phyloP scores from a whole-genome alignment of 306 rosid genomes.

The Glycine tomentella region DNA sequence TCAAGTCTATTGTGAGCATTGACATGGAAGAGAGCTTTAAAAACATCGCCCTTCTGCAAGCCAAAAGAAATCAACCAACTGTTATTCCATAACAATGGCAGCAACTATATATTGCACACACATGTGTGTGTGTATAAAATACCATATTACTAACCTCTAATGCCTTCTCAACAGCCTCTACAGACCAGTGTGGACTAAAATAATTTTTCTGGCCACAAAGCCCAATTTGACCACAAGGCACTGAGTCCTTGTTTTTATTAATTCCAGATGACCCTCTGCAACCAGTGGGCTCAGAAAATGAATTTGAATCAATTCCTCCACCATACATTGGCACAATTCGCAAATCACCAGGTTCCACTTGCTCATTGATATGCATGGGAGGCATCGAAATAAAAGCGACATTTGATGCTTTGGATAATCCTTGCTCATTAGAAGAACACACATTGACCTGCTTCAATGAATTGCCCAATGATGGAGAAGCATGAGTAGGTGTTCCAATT shows the following conservation, averaged over 20 bases:
- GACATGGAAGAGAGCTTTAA: slow-evolving; percentile 78
- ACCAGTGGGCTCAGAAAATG: slow-evolving; percentile 36
- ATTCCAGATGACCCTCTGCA: slow-evolving; percentile 11
- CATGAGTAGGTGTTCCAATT: slow-evolving; percentile 41
- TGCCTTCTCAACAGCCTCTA: slow-evolving; percentile 68
- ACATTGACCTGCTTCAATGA: slow-evolving; percentile 53
- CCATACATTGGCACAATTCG: slow-evolving; percentile 41
- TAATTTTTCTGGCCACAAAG: slow-evolving; percentile 43
- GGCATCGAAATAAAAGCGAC: slow-evolving; percentile 60
- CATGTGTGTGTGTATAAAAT: slow-evolving; percentile 1
- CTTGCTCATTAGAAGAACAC: slow-evolving; percentile 45
- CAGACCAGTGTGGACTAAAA: slow-evolving; percentile 78
- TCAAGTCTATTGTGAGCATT: slow-evolving; percentile 85
- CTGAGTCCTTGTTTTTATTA: slow-evolving; percentile 40
- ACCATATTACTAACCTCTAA: slow-evolving; percentile 63
- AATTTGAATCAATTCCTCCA: slow-evolving; percentile 45
- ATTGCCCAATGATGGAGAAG: slow-evolving; percentile 38
- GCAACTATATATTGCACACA: not conserved
- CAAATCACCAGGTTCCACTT: slow-evolving; percentile 38
- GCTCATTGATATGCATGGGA: slow-evolving; percentile 53
- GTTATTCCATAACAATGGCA: not conserved
- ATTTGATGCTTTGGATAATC: slow-evolving; percentile 45
- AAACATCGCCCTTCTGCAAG: slow-evolving; percentile 79
- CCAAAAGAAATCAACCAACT: slow-evolving; percentile 37
- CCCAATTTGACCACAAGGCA: slow-evolving; percentile 48